Base-by-base conservation (phyloP, 305 asterid genomes). In the Striga hermonthica region DNA sequence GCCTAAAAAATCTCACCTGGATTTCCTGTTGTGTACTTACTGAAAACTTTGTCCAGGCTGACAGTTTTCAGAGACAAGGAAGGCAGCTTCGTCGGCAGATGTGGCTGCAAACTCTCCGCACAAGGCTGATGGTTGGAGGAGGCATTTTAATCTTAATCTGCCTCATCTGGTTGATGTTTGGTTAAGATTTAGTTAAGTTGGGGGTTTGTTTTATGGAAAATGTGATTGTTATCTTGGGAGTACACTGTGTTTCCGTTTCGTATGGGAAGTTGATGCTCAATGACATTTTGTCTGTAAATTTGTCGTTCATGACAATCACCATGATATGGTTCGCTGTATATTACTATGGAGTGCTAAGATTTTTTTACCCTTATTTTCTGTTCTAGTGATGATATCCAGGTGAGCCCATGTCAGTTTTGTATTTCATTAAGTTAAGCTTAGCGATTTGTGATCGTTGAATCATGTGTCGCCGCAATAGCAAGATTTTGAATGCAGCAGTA, bases 41-140 rank as follows among this genome's bases (percentile, higher is more conserved):
- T 22, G 55, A 15, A 62, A 55, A 66, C 31, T 35, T 6, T 47
- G 65, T 76, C 64, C 83, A 93, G 99, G 99, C 99, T 40, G 99
- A 93, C 76, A 90, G 95, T 78, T 93, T 93, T 77, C 99, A 93
- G 75, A 83, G 99, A 79, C 99, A 93, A 69, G 99, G 99, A 14
- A 80, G 99, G 81, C 94, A 86, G 73, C 82, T 93, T 6, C 85
- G 99, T 11, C 81, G 97, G 68, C 92, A 90, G 69, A 90, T 93
- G 99, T 93, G 97, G 99, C 64, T 90, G 76, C 96, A 93, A 79
- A 90, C 77, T 81, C 88, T 93, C 75, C 92, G 80, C 81, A 84
- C 79, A 82, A 93, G 85, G 82, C 78, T 90, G 68, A 81, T 84
- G 87, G 76, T 93, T 56, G 95, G 88, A 57, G 96, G 95, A 59